Evolutionary conservation across 306 rosid genomes (phyloP).

Genomic region (Astragalus glycyphyllos): DNA sequence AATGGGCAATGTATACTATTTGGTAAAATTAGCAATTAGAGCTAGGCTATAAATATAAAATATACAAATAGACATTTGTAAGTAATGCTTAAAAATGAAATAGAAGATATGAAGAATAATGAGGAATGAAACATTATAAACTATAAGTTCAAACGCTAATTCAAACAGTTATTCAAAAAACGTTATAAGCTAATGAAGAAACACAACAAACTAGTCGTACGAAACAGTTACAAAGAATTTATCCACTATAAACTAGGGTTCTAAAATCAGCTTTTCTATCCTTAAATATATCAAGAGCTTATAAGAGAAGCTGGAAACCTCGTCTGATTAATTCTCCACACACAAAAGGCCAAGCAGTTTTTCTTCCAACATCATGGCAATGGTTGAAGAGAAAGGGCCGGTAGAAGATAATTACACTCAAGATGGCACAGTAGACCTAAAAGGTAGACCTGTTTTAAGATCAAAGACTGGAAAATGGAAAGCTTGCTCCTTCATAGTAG

Average conservation of each 20-base stretch:
- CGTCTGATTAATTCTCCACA: neutral
- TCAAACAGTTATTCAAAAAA: no score
- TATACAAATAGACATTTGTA: no score
- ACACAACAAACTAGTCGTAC: no score
- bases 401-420: slow-evolving; percentile 45
- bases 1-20: neutral
- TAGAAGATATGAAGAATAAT: no score
- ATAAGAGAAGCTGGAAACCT: neutral
- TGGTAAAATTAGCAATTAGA: no score
- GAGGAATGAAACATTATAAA: no score
- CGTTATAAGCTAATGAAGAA: no score
- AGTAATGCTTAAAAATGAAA: no score
- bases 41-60: no score
- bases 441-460: slow-evolving; percentile 53
- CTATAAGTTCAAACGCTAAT: no score
- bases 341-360: neutral
- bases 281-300: slow-evolving; percentile 21
- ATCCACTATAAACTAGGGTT: slow-evolving; percentile 10
- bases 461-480: slow-evolving; percentile 52
- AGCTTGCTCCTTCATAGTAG: slow-evolving; percentile 54
- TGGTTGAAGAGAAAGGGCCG: slow-evolving; percentile 42
- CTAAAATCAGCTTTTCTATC: neutral
- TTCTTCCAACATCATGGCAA: slow-evolving; percentile 30
- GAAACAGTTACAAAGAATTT: no score
- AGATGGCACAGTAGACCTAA: slow-evolving; percentile 52